Conservation (phyloP, 2,329 filamentous ascomycete species). For the Allantophomopsis lycopodina region DNA sequence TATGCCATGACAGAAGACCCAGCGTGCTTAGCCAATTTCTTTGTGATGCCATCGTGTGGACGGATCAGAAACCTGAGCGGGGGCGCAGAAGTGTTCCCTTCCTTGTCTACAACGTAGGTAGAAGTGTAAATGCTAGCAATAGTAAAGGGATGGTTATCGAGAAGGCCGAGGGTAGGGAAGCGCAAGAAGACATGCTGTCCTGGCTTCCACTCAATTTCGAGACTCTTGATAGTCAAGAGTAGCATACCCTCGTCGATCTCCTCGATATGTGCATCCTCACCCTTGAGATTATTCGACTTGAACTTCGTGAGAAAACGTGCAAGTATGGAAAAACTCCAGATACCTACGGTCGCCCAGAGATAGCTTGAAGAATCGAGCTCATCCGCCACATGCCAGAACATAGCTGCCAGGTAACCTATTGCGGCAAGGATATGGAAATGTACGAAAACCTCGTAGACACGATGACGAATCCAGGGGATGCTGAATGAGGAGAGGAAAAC, state of each 20-base stretch:
- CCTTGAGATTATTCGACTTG: conserved; percentile 1
- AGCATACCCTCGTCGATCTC: conserved; percentile 8
- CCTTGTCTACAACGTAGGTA: not conserved
- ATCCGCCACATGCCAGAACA: conserved; percentile 57
- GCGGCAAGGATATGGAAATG: conserved; percentile 44
- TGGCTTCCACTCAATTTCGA: conserved; percentile 21
- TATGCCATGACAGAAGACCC: conserved; percentile 2
- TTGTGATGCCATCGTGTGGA: conserved; percentile 14
- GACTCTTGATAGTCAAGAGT: conserved; percentile 9
- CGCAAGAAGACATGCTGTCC: conserved; percentile 43
- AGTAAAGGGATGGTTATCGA: conserved; percentile 18
- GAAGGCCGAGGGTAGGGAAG: conserved; percentile 9
- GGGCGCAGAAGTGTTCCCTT: conserved; percentile 2
- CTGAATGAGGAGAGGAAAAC: conserved; percentile 48
- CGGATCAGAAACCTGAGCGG: conserved; percentile 12
- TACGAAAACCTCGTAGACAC: conserved; percentile 46
- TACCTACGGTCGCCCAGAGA: conserved; percentile 43
- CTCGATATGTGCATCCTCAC: conserved; percentile 1
- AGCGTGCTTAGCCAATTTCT: not conserved
- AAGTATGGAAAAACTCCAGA: conserved; percentile 43
- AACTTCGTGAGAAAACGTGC: conserved; percentile 36
- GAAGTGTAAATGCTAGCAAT: conserved; percentile 11
- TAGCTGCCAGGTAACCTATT: conserved; percentile 43
- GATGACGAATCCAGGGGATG: conserved; percentile 30
- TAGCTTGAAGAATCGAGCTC: conserved; percentile 53